Conservation (phyloP, 176 grass and related monocot genomes). For the Juncus inflexus region DNA sequence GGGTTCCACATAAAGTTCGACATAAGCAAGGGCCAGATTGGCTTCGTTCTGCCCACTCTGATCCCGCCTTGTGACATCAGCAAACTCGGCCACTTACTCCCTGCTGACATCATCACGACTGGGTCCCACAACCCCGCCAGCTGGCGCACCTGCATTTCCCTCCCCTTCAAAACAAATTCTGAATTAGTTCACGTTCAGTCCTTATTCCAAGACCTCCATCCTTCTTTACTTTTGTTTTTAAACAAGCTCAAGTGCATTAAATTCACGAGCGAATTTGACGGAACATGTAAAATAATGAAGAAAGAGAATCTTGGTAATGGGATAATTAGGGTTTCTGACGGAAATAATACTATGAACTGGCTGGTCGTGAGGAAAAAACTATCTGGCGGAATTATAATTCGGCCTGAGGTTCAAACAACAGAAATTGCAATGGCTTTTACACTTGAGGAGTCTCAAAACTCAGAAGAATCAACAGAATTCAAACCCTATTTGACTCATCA, state of each 20-base stretch:
- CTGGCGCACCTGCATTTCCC: constrained; percentile 85
- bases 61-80: constrained; percentile 52
- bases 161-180: constrained; percentile 79
- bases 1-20: constrained; percentile 98
- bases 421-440: constrained; percentile 92
- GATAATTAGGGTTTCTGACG: constrained; percentile 88
- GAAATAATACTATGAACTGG: constrained; percentile 80
- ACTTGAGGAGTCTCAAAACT: constrained; percentile 41
- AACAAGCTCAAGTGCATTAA: constrained; percentile 77
- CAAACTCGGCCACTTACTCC: constrained; percentile 49
- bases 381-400: constrained; percentile 34
- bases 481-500: constrained; percentile 70
- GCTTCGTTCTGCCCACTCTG: constrained; percentile 88
- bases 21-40: constrained; percentile 87
- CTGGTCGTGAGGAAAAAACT: constrained; percentile 72
- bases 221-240: constrained; percentile 88
- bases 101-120: constrained; percentile 32
- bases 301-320: constrained; percentile 66
- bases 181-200: constrained; percentile 64
- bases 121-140: constrained; percentile 14
- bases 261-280: constrained; percentile 68
- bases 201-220: constrained; percentile 96
- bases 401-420: constrained; percentile 71
- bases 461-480: constrained; percentile 47
- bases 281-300: constrained; percentile 55